Conservation (phyloP, 148 eudicot genomes). For the Drosera capensis region DNA sequence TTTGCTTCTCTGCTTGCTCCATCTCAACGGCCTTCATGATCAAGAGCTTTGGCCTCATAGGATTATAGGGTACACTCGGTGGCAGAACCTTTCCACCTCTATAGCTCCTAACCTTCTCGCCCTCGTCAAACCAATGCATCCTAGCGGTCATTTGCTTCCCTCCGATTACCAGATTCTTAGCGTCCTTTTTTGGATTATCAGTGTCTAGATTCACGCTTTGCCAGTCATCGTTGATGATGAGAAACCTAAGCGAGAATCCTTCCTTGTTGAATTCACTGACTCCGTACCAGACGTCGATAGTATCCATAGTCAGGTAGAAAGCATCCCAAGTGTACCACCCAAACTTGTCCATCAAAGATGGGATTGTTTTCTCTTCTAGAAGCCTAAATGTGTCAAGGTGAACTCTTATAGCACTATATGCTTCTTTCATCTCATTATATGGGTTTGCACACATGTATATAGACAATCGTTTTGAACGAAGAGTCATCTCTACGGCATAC, state of each 20-base stretch:
- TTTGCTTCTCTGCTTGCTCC: constrained; percentile 33
- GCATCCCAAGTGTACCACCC: constrained; percentile 86
- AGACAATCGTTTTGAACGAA: constrained; percentile 36
- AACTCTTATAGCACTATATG: constrained; percentile 37
- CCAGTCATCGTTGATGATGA: constrained; percentile 69
- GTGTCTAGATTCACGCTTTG: constrained; percentile 37
- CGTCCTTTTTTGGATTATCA: constrained; percentile 22
- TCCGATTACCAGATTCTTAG: constrained; percentile 30
- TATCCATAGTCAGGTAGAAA: constrained; percentile 45
- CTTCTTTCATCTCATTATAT: constrained; percentile 50
- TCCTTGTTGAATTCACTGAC: constrained; percentile 29
- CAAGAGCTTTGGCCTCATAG: constrained; percentile 34
- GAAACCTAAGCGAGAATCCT: constrained; percentile 32
- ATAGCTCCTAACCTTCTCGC: constrained; percentile 42
- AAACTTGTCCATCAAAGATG: constrained; percentile 30
- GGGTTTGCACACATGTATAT: constrained; percentile 53
- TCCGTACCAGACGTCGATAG: constrained; percentile 44
- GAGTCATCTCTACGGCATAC: too few species aligned
- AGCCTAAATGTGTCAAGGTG: constrained; percentile 48
- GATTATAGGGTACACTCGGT: constrained; percentile 27
- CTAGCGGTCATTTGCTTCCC: constrained; percentile 66
- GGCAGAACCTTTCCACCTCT: constrained; percentile 24
- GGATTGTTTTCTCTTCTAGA: constrained; percentile 45
- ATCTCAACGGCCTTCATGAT: constrained; percentile 45
- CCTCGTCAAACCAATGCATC: constrained; percentile 38